phyloP scores from a whole-genome alignment of 306 rosid species.

The Cotoneaster glaucophyllus region DNA sequence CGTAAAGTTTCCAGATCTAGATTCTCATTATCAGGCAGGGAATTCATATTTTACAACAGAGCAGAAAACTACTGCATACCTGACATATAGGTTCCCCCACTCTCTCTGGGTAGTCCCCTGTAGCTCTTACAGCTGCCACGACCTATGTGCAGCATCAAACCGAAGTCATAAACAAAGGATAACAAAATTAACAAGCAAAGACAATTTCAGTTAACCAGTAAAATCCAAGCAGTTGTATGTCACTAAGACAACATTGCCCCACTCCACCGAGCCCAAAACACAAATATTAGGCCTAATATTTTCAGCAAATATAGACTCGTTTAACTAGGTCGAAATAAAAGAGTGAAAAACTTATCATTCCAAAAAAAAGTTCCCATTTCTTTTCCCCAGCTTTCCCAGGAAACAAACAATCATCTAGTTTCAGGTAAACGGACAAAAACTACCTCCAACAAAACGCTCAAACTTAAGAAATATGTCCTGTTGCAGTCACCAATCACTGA shows the following conservation, averaged over 20 bases:
- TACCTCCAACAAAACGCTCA: neutral
- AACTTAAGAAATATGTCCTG: neutral
- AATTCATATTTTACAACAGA: neutral
- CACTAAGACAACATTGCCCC: neutral
- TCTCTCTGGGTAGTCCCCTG: constrained; percentile 94
- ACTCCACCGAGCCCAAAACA: neutral
- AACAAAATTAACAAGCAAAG: neutral
- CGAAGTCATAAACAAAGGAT: constrained; percentile 11
- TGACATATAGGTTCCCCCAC: constrained; percentile 79
- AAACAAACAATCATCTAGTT: constrained; percentile 1
- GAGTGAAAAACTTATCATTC: neutral
- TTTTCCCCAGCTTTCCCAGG: neutral
- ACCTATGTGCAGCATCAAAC: constrained; percentile 40
- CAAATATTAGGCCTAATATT: neutral
- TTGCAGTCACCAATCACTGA: neutral
- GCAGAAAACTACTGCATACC: constrained; percentile 28
- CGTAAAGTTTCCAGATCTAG: constrained; percentile 1
- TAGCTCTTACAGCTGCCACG: constrained; percentile 79
- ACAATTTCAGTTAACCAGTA: neutral
- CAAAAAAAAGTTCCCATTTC: neutral
- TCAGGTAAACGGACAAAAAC: neutral
- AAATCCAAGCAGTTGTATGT: neutral
- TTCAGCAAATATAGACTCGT: neutral
- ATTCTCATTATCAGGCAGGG: neutral
- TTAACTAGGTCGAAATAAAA: neutral